Conservation (phyloP, 2,329 filamentous ascomycete genomes). For the Penicillium sp. region DNA sequence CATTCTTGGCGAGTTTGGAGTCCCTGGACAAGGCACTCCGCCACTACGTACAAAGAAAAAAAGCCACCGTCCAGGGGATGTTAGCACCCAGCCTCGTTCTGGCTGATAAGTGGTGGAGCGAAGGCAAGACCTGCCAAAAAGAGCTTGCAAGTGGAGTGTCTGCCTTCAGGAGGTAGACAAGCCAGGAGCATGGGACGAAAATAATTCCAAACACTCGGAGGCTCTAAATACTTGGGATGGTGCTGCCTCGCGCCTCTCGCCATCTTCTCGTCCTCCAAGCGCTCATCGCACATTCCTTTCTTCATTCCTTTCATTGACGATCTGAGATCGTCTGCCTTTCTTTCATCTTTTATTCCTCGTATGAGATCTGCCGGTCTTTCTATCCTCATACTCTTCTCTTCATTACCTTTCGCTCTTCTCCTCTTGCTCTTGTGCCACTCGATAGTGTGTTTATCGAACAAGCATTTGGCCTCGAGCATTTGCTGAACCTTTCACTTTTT, state of each 20-base stretch:
- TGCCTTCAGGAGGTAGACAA: conserved; percentile 6
- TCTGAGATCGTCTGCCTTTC: conserved; percentile 28
- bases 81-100: background rate
- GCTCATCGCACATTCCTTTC: conserved; percentile 24
- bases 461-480: conserved; percentile 3
- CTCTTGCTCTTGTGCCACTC: background rate
- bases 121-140: background rate
- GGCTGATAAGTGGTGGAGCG: background rate
- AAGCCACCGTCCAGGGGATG: conserved; percentile 1
- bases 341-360: conserved; percentile 8
- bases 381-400: conserved; percentile 12
- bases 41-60: background rate
- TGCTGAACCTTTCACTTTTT: background rate
- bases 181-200: background rate
- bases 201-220: conserved; percentile 1
- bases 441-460: conserved; percentile 5
- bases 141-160: background rate
- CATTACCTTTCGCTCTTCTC: conserved; percentile 4
- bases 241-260: conserved; percentile 13
- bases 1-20: background rate
- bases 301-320: conserved; percentile 27
- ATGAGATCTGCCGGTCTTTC: conserved; percentile 16
- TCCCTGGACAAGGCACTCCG: background rate
- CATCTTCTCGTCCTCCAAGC: conserved; percentile 10
- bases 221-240: conserved; percentile 22